Conservation (phyloP, 148 eudicot genomes). For the Cornus controversa region DNA sequence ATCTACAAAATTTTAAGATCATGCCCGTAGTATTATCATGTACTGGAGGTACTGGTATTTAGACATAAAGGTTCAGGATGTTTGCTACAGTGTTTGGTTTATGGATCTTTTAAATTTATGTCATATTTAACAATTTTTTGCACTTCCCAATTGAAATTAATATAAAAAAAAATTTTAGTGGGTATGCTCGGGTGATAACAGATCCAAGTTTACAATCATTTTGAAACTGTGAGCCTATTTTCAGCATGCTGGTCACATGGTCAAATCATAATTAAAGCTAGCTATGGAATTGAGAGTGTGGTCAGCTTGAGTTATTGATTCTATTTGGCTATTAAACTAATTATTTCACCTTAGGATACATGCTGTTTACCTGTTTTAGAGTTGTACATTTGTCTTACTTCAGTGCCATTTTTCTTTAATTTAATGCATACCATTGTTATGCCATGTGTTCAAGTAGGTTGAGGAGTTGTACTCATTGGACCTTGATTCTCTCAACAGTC, state of each 20-base stretch:
- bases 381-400: not conserved
- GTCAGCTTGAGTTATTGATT: not conserved
- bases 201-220: not conserved
- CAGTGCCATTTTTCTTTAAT: constrained; percentile 7
- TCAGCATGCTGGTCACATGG: not conserved
- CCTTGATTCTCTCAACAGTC: constrained; percentile 75
- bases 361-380: not conserved
- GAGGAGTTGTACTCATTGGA: constrained; percentile 98
- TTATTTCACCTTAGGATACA: not conserved
- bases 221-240: not conserved
- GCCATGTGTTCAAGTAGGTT: constrained; percentile 57
- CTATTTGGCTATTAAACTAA: not conserved
- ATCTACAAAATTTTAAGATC: no score
- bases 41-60: no score
- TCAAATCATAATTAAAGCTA: not conserved
- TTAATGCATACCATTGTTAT: not conserved
- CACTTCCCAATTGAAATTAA: not conserved
- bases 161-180: not conserved
- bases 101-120: not conserved
- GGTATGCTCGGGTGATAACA: not conserved
- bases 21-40: no score
- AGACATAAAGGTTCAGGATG: not conserved
- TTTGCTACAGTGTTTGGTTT: not conserved
- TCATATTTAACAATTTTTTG: no score
- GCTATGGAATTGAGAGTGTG: not conserved